Evolutionary conservation across 169 alveolate species (phyloP).

Genomic region (Plasmodium fragile): DNA sequence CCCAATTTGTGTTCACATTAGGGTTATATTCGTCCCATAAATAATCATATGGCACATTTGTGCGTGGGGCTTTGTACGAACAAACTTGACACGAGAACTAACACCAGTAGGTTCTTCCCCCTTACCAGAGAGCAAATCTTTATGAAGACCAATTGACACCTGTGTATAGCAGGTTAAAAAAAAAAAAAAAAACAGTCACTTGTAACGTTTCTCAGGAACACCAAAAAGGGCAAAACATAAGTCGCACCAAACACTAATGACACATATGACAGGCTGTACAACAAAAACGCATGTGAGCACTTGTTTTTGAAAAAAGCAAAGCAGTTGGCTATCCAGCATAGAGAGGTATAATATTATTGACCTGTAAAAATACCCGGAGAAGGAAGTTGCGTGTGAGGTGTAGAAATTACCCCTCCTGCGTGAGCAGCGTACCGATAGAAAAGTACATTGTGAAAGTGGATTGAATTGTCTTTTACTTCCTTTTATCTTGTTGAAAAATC

Average conservation of each 20-base stretch:
- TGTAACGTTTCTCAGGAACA: not conserved
- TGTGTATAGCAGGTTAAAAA: not conserved
- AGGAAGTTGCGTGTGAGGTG: not conserved
- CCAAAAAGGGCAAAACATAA: not conserved
- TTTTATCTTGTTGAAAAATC: constrained; percentile 23
- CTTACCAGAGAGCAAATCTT: not conserved
- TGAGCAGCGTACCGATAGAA: not conserved
- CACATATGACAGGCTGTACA: not conserved
- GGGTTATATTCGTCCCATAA: not conserved
- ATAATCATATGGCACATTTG: not conserved
- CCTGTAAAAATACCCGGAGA: not conserved
- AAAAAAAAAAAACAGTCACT: not conserved
- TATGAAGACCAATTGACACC: not conserved
- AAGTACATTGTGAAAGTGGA: not conserved
- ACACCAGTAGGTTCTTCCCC: not conserved
- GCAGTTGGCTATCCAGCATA: not conserved
- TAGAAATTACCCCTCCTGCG: not conserved
- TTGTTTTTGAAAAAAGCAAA: not conserved
- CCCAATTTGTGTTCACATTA: not conserved
- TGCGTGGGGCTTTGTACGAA: not conserved
- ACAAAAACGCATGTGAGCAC: not conserved
- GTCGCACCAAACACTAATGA: not conserved
- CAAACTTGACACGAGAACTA: not conserved
- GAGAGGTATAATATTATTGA: not conserved
- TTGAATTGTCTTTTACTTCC: not conserved